Conservation (phyloP, 805 yeast genomes). For the Metschnikowia santaceciliae region DNA sequence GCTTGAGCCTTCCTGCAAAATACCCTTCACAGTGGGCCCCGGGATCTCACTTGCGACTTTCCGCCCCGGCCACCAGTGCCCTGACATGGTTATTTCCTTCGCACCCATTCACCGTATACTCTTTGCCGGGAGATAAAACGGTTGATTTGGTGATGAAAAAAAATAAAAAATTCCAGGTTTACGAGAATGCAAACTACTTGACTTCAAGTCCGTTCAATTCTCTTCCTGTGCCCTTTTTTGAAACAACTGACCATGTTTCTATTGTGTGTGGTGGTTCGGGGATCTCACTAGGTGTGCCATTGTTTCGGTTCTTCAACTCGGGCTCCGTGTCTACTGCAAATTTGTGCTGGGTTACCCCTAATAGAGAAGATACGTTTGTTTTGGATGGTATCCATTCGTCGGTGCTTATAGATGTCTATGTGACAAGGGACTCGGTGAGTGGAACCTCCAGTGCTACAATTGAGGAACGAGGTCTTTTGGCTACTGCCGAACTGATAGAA, state of each 20-base stretch:
- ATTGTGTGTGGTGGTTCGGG: conserved; percentile 75
- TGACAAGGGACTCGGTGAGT: conserved; percentile 5
- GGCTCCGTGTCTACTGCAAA: conserved; percentile 23
- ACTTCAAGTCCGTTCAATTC: conserved; percentile 40
- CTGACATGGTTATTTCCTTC: conserved; percentile 46
- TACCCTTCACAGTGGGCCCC: conserved; percentile 35
- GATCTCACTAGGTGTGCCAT: conserved; percentile 57
- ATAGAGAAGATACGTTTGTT: conserved; percentile 44
- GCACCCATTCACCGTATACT: conserved; percentile 65
- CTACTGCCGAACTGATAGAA: conserved; percentile 16
- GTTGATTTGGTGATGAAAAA: conserved; percentile 46
- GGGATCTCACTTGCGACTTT: conserved; percentile 53
- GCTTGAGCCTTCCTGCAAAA: conserved; percentile 16
- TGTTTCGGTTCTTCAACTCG: conserved; percentile 39
- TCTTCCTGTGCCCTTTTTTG: conserved; percentile 40
- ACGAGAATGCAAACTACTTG: conserved; percentile 10
- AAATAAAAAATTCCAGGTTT: conserved; percentile 23
- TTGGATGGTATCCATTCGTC: conserved; percentile 31
- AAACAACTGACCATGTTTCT: conserved; percentile 46
- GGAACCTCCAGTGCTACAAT: conserved; percentile 2
- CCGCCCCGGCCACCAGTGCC: conserved; percentile 6
- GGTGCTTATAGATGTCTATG: conserved; percentile 9
- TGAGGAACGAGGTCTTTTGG: conserved; percentile 21
- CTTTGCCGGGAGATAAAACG: conserved; percentile 34
- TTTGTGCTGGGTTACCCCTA: conserved; percentile 54